These are phyloP conservation scores for Selaginella moellendorffii DNA, from an alignment of 75 land plant genomes.

Conservation along the genomic window DNA sequence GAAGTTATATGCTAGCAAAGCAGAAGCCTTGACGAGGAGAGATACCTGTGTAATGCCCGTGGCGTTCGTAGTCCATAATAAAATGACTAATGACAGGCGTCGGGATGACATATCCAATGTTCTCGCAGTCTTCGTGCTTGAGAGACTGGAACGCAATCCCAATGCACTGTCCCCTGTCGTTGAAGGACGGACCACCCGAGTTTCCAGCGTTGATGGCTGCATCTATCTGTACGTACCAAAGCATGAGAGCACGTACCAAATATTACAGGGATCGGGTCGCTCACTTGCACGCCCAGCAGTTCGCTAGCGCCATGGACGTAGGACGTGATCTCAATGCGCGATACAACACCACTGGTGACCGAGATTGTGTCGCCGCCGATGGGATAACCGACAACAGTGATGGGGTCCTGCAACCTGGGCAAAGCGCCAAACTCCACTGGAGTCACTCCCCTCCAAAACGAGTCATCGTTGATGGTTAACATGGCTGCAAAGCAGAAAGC, in stretches of 20 bases:
- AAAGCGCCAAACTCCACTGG: constrained; percentile 6
- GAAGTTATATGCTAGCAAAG: background rate
- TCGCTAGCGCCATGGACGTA: constrained; percentile 5
- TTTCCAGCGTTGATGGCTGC: constrained; percentile 7
- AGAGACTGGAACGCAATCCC: constrained; percentile 7
- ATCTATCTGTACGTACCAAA: background rate
- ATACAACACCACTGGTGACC: constrained; percentile 6
- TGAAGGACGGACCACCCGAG: constrained; percentile 5
- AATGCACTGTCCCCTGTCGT: constrained; percentile 5
- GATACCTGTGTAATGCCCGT: background rate
- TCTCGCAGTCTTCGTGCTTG: constrained; percentile 7
- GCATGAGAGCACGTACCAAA: too few species aligned
- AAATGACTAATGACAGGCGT: constrained; percentile 7
- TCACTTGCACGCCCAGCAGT: constrained; percentile 7
- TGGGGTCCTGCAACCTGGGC: constrained; percentile 5
- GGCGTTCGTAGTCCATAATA: constrained; percentile 5
- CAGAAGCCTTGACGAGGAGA: background rate
- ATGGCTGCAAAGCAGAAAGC: background rate
- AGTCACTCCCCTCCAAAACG: constrained; percentile 6
- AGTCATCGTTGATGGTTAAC: background rate
- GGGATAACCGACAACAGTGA: constrained; percentile 5
- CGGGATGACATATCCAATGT: constrained; percentile 5
- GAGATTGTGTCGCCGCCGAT: constrained; percentile 11
- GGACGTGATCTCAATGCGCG: constrained; percentile 5
- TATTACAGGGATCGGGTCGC: background rate